Conservation (phyloP, 2,329 filamentous ascomycete species). For the Fusarium protoensiforme region DNA sequence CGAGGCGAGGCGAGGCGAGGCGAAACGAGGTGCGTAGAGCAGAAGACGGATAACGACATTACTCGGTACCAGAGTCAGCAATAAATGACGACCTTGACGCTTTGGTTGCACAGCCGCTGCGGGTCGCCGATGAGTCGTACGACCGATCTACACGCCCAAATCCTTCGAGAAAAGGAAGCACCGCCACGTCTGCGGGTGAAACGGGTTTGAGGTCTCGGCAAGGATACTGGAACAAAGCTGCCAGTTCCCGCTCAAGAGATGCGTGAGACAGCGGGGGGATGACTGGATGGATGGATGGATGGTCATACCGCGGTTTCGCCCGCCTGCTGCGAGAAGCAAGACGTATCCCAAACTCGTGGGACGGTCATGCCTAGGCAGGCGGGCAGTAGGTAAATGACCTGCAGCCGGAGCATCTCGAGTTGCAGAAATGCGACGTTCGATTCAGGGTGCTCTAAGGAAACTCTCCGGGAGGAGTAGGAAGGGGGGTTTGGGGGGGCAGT, state of each 20-base stretch:
- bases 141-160: slow-evolving; percentile 23
- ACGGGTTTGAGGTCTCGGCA: slow-evolving; percentile 15
- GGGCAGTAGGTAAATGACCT: slow-evolving; percentile 38
- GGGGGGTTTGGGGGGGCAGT: background rate
- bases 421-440: slow-evolving; percentile 34
- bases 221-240: slow-evolving; percentile 8
- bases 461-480: background rate
- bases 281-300: background rate
- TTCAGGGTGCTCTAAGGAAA: slow-evolving; percentile 9
- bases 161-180: slow-evolving; percentile 40
- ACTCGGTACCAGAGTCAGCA: slow-evolving; percentile 13
- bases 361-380: slow-evolving; percentile 14
- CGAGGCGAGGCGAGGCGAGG: background rate
- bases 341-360: slow-evolving; percentile 34
- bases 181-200: slow-evolving; percentile 33
- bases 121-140: slow-evolving; percentile 25
- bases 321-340: slow-evolving; percentile 13
- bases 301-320: background rate
- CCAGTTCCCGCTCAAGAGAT: slow-evolving; percentile 18
- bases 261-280: slow-evolving; percentile 9
- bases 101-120: slow-evolving; percentile 21
- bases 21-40: background rate
- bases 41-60: slow-evolving; percentile 12
- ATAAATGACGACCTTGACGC: slow-evolving; percentile 17
- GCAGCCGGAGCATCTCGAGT: slow-evolving; percentile 38